These are phyloP conservation scores for Dothistroma pini DNA, from an alignment of 2,329 filamentous ascomycete species.

Conservation along the genomic window DNA sequence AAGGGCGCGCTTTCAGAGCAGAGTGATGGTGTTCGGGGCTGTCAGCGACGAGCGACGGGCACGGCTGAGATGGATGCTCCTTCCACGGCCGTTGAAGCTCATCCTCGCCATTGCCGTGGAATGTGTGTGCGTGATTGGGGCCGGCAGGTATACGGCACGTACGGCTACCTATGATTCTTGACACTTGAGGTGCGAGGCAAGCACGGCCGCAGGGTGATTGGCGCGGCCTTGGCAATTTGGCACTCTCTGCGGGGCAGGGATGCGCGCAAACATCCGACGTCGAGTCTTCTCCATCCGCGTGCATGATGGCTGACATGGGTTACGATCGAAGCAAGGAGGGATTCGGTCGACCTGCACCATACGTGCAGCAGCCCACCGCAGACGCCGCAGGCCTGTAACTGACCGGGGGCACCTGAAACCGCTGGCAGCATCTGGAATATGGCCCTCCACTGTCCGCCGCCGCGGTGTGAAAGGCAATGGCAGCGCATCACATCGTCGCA, in stretches of 20 bases:
- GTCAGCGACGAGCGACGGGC: background rate
- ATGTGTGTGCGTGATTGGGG: constrained; percentile 13
- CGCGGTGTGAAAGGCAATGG: constrained; percentile 18
- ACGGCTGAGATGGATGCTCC: background rate
- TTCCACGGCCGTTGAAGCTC: constrained; percentile 9
- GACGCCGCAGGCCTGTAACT: constrained; percentile 11
- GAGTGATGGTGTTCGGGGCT: background rate
- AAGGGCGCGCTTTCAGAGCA: background rate
- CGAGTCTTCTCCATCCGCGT: constrained; percentile 14
- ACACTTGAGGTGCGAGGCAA: constrained; percentile 2
- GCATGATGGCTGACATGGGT: constrained; percentile 30
- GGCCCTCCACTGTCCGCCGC: constrained; percentile 4
- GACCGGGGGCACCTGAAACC: constrained; percentile 17
- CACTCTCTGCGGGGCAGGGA: background rate
- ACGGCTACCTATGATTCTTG: constrained; percentile 12
- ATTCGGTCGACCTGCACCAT: constrained; percentile 20
- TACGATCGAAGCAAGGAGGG: constrained; percentile 28
- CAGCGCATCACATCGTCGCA: constrained; percentile 1
- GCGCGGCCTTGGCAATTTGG: constrained; percentile 10
- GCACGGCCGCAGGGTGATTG: constrained; percentile 1
- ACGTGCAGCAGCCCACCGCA: constrained; percentile 16
- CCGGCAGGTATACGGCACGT: constrained; percentile 8
- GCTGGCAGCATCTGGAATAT: constrained; percentile 8
- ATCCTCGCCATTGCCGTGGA: constrained; percentile 21
- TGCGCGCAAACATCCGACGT: constrained; percentile 6